Evolutionary conservation across 345 rosid species (phyloP), one percentile per base, ranked within the genome.

Genomic region (Zanthoxylum bungeanum): DNA sequence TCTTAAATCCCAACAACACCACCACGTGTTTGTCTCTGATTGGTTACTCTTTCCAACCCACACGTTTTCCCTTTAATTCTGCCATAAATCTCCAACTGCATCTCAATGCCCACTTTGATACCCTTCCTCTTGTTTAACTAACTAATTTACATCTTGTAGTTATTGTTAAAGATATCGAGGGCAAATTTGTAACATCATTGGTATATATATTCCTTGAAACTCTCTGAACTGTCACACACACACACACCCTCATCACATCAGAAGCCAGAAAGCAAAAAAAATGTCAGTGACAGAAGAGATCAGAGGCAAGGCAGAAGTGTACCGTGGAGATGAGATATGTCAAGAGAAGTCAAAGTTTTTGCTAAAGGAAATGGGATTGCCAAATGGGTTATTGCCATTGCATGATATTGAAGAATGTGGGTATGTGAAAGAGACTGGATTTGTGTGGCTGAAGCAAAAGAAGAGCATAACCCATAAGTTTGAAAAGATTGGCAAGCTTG

Each of bases 401-500:
- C 81, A 75, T 57, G 97, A 95, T 85, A 83, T 95, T 0, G 80
- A 75, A 71, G 98, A 95, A 75, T 85, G 85, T 66, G 99, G 99
- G 64, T 85, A 86, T 28, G 85, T 89, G 57, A 85, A 78, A 78
- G 96, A 90, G 67, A 90, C 95, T 0, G 98, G 98, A 0, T 85
- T 86, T 58, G 98, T 94, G 24, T 94, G 98, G 98, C 82, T 95
- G 16, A 92, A 89, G 83, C 97, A 95, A 65, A 95, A 91, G 85
- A 70, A 88, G 77, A 80, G 84, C 81, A 73, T 69, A 31, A 84
- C 81, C 60, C 97, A 95, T 87, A 95, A 92, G 87, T 95, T 95
- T 36, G 86, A 81, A 9, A 82, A 86, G 85, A 86, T 95, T 0
- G 90, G 91, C 52, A 90, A 78, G 79, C 85, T 57, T 1, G 90